These are phyloP conservation scores for Cyclanthera cordifolia DNA, from an alignment of 306 rosid genomes.

Conservation along the genomic window DNA sequence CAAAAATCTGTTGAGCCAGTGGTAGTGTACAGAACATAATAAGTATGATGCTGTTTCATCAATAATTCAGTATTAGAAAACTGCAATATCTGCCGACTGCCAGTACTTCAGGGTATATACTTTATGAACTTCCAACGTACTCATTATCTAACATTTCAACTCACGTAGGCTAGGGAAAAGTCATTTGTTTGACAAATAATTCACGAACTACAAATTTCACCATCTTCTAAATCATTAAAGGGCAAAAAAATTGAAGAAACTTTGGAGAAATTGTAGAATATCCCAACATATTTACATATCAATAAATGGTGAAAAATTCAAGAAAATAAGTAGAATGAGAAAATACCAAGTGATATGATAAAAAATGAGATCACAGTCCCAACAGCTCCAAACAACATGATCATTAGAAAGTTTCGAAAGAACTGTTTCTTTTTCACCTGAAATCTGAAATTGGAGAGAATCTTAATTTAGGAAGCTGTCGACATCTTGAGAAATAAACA, in stretches of 20 bases:
- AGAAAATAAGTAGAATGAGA: neutral
- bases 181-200: neutral
- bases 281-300: neutral
- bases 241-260: neutral
- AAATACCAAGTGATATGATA: constrained; percentile 45
- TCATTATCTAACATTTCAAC: neutral
- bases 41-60: neutral
- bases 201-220: neutral
- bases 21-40: neutral
- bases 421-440: constrained; percentile 70
- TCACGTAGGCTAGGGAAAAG: neutral
- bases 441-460: constrained; percentile 28
- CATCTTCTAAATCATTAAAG: neutral
- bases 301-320: neutral
- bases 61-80: neutral
- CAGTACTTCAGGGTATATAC: neutral
- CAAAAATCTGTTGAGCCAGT: neutral
- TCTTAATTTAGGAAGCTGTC: neutral
- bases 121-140: neutral
- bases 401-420: constrained; percentile 44
- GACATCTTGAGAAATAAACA: neutral
- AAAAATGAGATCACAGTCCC: constrained; percentile 46
- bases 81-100: neutral
- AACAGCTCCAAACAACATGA: constrained; percentile 44
- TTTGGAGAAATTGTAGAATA: neutral